A percentile compares a stretch with the other conserved stretches of the same genome.
Conservation (phyloP, 2,329 filamentous ascomycete genomes). For the Neopestalotiopsis rosae region DNA sequence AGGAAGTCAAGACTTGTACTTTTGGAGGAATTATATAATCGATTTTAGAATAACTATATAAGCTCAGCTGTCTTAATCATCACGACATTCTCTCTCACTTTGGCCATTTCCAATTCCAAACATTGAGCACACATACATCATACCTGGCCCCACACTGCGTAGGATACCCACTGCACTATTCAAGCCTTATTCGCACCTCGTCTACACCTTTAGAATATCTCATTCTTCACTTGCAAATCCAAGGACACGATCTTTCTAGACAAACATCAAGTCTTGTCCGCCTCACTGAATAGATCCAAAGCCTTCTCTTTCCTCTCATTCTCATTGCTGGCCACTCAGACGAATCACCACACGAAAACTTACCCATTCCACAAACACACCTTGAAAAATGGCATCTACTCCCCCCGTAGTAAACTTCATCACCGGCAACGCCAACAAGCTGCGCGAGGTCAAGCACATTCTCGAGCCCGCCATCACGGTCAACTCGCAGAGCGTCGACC, state of each 20-base stretch:
- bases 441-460: conserved; percentile 87
- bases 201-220: neutral
- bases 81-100: neutral
- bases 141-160: neutral
- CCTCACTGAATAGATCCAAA: too few relatives aligned
- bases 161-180: conserved; percentile 12
- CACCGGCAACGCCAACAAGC: conserved; percentile 94
- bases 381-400: conserved; percentile 1
- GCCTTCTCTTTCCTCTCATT: too few relatives aligned
- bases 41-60: neutral
- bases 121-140: neutral
- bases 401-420: conserved; percentile 79
- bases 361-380: neutral
- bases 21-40: neutral
- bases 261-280: too few relatives aligned
- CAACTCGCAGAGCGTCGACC: conserved; percentile 75
- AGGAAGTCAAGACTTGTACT: neutral
- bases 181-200: neutral
- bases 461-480: conserved; percentile 77
- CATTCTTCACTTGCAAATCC: neutral
- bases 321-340: too few relatives aligned
- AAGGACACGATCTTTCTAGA: neutral
- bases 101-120: neutral
- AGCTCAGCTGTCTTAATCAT: neutral
- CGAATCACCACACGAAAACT: too few relatives aligned